A percentile compares a stretch with the other conserved stretches of the same genome.
These are phyloP conservation scores for Neltuma alba DNA, from an alignment of 306 rosid species.

Conservation along the genomic window DNA sequence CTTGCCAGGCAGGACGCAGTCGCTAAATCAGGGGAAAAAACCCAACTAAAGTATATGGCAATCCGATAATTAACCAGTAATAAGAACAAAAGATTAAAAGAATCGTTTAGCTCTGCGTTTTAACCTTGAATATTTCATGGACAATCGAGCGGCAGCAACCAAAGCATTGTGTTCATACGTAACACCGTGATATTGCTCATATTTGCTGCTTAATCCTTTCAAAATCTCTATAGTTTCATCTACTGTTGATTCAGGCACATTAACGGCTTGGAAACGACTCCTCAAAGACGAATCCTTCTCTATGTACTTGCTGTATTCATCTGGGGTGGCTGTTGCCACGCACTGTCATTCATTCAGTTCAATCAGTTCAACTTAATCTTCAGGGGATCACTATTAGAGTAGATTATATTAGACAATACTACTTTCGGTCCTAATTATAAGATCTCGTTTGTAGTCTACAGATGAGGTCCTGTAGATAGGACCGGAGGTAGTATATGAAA, in stretches of 20 bases:
- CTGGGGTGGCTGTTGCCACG: slow-evolving; percentile 26
- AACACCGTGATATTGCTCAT: slow-evolving; percentile 23
- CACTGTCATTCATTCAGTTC: slow-evolving; percentile 19
- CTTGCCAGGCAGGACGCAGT: slow-evolving; percentile 31
- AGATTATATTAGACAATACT: too few species aligned
- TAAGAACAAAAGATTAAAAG: neutral
- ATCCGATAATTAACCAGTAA: neutral
- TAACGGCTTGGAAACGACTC: slow-evolving; percentile 3
- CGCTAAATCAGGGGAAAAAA: slow-evolving; percentile 10
- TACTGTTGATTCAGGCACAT: slow-evolving; percentile 15
- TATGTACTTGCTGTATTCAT: slow-evolving; percentile 23
- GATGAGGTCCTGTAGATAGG: too few species aligned
- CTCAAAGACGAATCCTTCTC: slow-evolving; percentile 26
- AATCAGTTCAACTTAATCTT: too few species aligned
- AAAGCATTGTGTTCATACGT: neutral
- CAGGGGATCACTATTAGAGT: too few species aligned
- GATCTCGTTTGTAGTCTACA: too few species aligned
- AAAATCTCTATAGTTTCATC: slow-evolving; percentile 11
- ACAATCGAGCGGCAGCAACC: slow-evolving; percentile 29
- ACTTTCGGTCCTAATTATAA: too few species aligned
- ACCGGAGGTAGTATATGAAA: neutral
- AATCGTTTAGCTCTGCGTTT: neutral
- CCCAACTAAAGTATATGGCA: neutral
- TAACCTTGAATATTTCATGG: slow-evolving; percentile 29
- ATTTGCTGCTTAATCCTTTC: neutral